Evolutionary conservation across 2,329 filamentous ascomycete species (phyloP).

Genomic region (Fusarium globosum): DNA sequence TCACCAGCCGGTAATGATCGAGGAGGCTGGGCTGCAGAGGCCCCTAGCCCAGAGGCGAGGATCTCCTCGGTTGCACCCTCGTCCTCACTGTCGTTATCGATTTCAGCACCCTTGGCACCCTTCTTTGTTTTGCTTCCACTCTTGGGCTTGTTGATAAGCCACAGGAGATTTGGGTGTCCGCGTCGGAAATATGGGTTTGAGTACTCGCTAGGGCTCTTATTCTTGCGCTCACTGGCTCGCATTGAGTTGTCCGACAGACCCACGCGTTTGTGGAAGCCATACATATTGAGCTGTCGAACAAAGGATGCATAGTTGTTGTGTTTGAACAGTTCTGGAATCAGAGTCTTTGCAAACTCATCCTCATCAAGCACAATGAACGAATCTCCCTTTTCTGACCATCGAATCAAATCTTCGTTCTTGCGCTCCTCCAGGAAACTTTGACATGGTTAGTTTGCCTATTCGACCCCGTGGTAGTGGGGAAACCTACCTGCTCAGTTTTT

Average conservation of each 20-base stretch:
- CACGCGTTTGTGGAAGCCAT: conserved; percentile 96
- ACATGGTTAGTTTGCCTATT: conserved; percentile 36
- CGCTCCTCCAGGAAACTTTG: conserved; percentile 89
- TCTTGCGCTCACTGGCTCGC: conserved; percentile 95
- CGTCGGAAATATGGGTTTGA: conserved; percentile 96
- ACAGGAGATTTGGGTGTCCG: conserved; percentile 90
- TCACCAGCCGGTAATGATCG: conserved; percentile 57
- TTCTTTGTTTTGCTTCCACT: conserved; percentile 73
- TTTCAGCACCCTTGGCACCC: conserved; percentile 69
- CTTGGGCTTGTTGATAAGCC: conserved; percentile 97
- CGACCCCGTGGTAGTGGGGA: not conserved
- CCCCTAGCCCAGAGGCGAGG: conserved; percentile 35
- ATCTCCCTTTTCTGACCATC: conserved; percentile 96
- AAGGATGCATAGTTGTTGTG: conserved; percentile 99
- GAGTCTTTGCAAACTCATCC: conserved; percentile 96
- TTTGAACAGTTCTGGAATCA: conserved; percentile 98
- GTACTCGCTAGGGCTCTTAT: conserved; percentile 98
- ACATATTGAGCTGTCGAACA: conserved; percentile 95
- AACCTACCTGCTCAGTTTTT: conserved; percentile 93
- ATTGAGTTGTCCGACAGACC: conserved; percentile 96
- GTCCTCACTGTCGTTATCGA: conserved; percentile 76
- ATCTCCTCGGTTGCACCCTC: conserved; percentile 58
- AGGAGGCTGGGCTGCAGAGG: conserved; percentile 34
- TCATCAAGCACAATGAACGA: conserved; percentile 98
- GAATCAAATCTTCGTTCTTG: conserved; percentile 93